A percentile compares a stretch with the other conserved stretches of the same genome.
Evolutionary conservation across 495 filamentous ascomycete genomes (phyloP).

Genomic region (Diplogelasinospora grovesii): DNA sequence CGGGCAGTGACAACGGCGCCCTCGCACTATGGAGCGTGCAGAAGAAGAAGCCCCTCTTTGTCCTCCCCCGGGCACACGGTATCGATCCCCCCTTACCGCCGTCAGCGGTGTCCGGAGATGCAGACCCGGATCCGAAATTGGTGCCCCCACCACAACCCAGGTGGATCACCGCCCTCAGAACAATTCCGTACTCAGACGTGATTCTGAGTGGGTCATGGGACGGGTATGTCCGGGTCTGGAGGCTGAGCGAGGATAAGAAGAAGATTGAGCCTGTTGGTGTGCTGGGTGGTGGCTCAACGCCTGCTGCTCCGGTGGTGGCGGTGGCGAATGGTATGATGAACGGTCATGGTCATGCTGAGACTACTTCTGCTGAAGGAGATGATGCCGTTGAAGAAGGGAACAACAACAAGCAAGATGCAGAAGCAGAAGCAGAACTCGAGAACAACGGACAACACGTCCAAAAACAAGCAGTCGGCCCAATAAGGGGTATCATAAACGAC

Average conservation of each 20-base stretch:
- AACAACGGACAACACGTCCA: not conserved
- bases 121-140: conserved; percentile 45
- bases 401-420: not conserved
- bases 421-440: conserved; percentile 2
- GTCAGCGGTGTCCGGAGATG: conserved; percentile 65
- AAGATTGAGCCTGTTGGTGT: conserved; percentile 65
- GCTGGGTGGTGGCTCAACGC: conserved; percentile 40
- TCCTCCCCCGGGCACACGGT: conserved; percentile 74
- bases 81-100: conserved; percentile 59
- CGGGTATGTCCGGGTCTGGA: conserved; percentile 80
- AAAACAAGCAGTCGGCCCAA: conserved; percentile 6
- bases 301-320: too few relatives aligned
- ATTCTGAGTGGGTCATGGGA: conserved; percentile 92
- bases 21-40: conserved; percentile 83
- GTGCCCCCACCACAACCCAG: conserved; percentile 63
- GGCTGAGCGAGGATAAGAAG: conserved; percentile 73
- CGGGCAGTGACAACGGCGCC: conserved; percentile 82
- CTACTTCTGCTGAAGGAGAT: too few relatives aligned
- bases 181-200: conserved; percentile 80
- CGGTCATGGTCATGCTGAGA: not conserved
- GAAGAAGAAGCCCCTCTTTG: conserved; percentile 92
- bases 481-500: conserved; percentile 78
- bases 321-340: conserved; percentile 7
- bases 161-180: conserved; percentile 83
- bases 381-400: not conserved